Base-by-base conservation (phyloP, 164 flowering plant species). In the Cinnamomum micranthum region DNA sequence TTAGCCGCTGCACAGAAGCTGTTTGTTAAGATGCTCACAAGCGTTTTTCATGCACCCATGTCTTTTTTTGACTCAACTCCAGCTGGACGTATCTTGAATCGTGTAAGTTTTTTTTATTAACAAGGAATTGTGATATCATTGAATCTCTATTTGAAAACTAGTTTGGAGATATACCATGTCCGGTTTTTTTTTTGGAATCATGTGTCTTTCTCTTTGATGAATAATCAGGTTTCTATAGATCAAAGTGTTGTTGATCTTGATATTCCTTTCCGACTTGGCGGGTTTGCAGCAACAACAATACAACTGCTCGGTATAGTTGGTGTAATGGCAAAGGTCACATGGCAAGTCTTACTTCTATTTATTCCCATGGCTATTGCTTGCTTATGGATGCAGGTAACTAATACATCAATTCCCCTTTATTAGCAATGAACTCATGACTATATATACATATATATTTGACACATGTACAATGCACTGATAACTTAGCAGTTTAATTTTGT, bases 201-300 rank as follows among this genome's bases (percentile, higher is more conserved):
- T 75, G 74, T 19, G 67, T 68, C 47, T 73, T 62, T 69, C 78
- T 41, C 47, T 41, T 11, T 41, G 47, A 55, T 83, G 70, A 73
- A 73, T 35, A 77, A 65, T 50, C 91, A 95, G 99, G 99, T 94
- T 22, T 95, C 99, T 55, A 81, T 94, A 79, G 99, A 95, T 87
- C 99, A 95, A 87, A 95, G 99, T 89, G 98, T 94, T 73, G 94
- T 95, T 75, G 99, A 95, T 85, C 97, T 95, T 82, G 98, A 95
- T 81, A 93, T 95, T 79, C 99, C 99, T 73, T 95, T 94, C 82
- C 88, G 98, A 88, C 98, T 95, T 80, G 98, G 98, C 77, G 98
- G 98, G 68, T 95, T 95, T 83, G 99, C 99, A 71, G 85, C 98
- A 55, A 94, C 99, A 65, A 95, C 98, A 33, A 95, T 95, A 64